Evolutionary conservation across 495 filamentous ascomycete genomes (phyloP).

Genomic region (Staphylotrichum tortipilum): DNA sequence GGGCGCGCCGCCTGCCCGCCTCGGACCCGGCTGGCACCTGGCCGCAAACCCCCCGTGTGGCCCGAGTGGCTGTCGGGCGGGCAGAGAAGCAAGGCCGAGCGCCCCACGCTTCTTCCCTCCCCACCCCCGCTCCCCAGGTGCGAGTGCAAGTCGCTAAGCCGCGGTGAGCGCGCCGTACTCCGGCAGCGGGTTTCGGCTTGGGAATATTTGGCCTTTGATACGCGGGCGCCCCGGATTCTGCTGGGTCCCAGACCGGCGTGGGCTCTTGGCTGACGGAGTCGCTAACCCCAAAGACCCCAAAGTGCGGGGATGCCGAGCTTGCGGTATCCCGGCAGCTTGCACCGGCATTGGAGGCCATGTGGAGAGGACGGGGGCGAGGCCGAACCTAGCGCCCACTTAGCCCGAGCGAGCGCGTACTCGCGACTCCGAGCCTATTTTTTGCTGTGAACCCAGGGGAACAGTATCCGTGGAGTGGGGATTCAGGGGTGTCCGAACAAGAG

Average conservation of each 20-base stretch:
- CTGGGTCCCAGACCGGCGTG: not conserved
- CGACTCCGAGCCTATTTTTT: conserved; percentile 11
- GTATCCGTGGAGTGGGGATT: conserved; percentile 3
- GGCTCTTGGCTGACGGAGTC: conserved; percentile 13
- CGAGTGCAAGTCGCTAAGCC: no score
- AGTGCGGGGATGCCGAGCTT: conserved; percentile 12
- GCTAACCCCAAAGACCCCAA: not conserved
- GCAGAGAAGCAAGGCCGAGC: not conserved
- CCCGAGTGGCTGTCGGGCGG: no score
- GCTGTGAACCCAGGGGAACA: not conserved
- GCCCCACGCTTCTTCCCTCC: no score
- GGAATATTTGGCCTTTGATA: conserved; percentile 3
- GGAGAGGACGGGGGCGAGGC: not conserved
- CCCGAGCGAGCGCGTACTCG: conserved; percentile 11
- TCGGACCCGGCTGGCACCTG: not conserved
- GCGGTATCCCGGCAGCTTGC: conserved; percentile 3
- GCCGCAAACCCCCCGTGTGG: no score
- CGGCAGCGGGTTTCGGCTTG: conserved; percentile 7
- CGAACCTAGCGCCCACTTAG: not conserved
- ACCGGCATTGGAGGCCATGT: conserved; percentile 5
- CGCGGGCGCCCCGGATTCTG: conserved; percentile 3
- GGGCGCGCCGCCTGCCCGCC: no score
- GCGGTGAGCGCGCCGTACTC: not conserved
- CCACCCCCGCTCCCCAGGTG: no score
- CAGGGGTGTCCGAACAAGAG: not conserved